Conservation (phyloP, 352 stramenopile genomes). For the Peronospora destructor region DNA sequence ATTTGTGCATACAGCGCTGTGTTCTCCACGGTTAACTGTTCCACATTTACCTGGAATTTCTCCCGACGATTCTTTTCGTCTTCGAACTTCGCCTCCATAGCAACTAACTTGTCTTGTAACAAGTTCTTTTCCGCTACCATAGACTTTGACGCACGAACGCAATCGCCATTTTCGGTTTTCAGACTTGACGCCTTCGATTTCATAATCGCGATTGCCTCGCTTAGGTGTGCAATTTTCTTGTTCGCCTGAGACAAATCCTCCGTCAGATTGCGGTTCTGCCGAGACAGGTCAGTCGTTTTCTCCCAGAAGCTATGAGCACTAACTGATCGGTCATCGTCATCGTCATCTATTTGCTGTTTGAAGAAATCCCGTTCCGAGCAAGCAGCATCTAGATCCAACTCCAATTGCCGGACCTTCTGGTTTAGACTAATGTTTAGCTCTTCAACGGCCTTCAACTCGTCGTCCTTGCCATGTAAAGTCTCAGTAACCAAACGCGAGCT, state of each 20-base stretch:
- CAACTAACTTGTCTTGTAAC: conserved; percentile 52
- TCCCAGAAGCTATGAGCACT: conserved; percentile 77
- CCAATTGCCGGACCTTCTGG: conserved; percentile 63
- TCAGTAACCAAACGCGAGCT: conserved; percentile 64
- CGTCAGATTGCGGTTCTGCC: conserved; percentile 66
- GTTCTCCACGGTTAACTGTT: conserved; percentile 82
- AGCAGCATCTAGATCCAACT: conserved; percentile 59
- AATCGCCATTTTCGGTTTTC: conserved; percentile 45
- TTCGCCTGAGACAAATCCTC: conserved; percentile 61
- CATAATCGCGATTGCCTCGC: conserved; percentile 57
- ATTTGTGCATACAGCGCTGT: conserved; percentile 83
- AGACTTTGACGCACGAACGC: conserved; percentile 51
- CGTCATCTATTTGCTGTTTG: conserved; percentile 59
- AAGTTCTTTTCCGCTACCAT: conserved; percentile 73
- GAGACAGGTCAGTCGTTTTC: conserved; percentile 80
- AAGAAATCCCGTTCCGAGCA: conserved; percentile 64
- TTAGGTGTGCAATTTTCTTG: conserved; percentile 58
- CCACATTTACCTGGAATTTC: conserved; percentile 82
- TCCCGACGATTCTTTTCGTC: conserved; percentile 75
- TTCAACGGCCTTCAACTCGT: conserved; percentile 64
- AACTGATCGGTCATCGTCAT: conserved; percentile 65
- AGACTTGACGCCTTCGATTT: conserved; percentile 44
- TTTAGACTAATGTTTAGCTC: conserved; percentile 54
- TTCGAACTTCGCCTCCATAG: conserved; percentile 67
- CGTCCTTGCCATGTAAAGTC: conserved; percentile 68